Percentiles rank a stretch among this genome's conserved stretches.
Evolutionary conservation across 768 basidiomycete species (phyloP).

Genomic region (Collybia mongolica): DNA sequence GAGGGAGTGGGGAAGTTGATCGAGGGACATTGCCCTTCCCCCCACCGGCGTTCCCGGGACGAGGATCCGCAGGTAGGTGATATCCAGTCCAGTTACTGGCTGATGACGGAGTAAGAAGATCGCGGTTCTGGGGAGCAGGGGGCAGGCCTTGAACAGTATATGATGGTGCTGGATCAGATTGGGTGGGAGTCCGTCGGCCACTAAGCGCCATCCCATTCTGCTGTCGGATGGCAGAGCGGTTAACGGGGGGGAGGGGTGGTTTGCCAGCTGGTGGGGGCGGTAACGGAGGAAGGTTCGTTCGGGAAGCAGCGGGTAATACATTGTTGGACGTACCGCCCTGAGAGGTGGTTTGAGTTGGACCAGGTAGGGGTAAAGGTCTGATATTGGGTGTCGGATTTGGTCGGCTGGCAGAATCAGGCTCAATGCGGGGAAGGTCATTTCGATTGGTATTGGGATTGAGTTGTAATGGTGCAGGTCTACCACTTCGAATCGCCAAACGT

Average conservation of each 20-base stretch:
- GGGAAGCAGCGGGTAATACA: conserved; percentile 28
- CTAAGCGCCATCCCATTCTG: conserved; percentile 27
- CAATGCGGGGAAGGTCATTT: conserved; percentile 69
- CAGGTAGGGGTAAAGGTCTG: conserved; percentile 52
- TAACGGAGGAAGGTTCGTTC: conserved; percentile 60
- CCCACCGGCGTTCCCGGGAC: conserved; percentile 45
- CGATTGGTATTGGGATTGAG: conserved; percentile 54
- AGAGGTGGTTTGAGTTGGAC: conserved; percentile 19
- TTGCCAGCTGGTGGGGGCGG: conserved; percentile 70
- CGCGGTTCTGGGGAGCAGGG: conserved; percentile 34
- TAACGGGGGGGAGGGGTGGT: conserved; percentile 53
- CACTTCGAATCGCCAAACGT: conserved; percentile 39
- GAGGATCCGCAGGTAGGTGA: conserved; percentile 61
- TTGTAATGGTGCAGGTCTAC: conserved; percentile 81
- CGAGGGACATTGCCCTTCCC: conserved; percentile 35
- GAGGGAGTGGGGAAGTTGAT: conserved; percentile 44
- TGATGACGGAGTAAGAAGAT: conserved; percentile 43
- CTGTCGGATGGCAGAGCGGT: conserved; percentile 34
- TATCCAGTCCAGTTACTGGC: conserved; percentile 42
- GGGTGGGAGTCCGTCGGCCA: conserved; percentile 57
- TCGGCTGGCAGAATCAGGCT: conserved; percentile 56
- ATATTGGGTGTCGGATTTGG: conserved; percentile 29
- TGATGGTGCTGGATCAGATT: conserved; percentile 43
- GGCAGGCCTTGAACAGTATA: conserved; percentile 44
- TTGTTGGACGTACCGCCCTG: conserved; percentile 35